Evolutionary conservation across 1,139 yeast species (phyloP), one percentile per base, ranked within the genome.

Genomic region (Suhomyces bribrorum): DNA sequence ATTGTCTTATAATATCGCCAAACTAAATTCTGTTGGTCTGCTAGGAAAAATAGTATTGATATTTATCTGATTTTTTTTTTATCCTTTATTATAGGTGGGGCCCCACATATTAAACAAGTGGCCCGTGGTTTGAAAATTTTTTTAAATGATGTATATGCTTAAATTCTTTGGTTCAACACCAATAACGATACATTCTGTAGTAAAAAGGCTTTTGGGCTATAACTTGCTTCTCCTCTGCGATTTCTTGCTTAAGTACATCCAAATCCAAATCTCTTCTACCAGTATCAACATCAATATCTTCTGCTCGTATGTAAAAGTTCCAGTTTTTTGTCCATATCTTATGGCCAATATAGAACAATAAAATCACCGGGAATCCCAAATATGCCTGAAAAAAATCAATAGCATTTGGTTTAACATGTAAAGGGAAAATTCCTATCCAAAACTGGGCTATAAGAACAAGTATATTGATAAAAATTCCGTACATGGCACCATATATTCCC

Each of bases 241-340:
- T 65, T 54, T 78, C 84, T 47, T 69, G 78, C 47, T 58, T 66
- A 39, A 79, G 54, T 43, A 65, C 60, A 35, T 76, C 83, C 44
- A 72, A 59, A 51, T 80, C 83, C 48, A 73, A 62, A 38, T 76
- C 73, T 48, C 80, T 69, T 57, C 82, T 69, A 33, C 82, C 82
- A 37, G 69, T 64, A 43, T 69, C 73, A 29, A 81, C 55, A 50
- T 81, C 85, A 48, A 79, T 68, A 40, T 69, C 63, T 38, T 62
- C 61, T 35, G 75, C 64, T 31, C 72, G 73, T 40, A 62, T 64
- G 36, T 55, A 57, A 8, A 73, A 50, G 31, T 61, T 66, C 59
- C 69, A 68, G 46, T 74, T 72, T 40, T 66, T 69, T 11, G 64
- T 61, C 58, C 62, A 73, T 25, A 75, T 6, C 64, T 78, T 79